Conservation (phyloP, 352 stramenopile species). For the Pythium biforme region DNA sequence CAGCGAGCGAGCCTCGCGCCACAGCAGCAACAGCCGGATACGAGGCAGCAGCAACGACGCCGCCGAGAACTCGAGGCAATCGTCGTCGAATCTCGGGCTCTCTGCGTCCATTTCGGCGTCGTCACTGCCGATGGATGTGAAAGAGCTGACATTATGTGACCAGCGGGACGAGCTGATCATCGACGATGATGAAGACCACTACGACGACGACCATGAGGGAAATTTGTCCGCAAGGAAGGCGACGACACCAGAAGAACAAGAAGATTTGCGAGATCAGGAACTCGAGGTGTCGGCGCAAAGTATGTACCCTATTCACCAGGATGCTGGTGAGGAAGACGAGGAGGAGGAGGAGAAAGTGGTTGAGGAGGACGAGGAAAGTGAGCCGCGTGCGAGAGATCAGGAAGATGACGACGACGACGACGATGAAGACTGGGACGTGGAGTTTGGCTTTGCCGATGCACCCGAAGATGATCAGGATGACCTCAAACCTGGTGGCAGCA, state of each 20-base stretch:
- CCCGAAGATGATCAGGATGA: constrained; percentile 46
- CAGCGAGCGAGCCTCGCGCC: constrained; percentile 6
- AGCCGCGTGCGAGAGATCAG: neutral
- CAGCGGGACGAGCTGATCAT: constrained; percentile 16
- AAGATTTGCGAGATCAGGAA: neutral
- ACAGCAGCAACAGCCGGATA: constrained; percentile 22
- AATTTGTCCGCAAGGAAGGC: neutral
- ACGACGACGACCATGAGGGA: constrained; percentile 3
- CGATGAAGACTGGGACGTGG: constrained; percentile 74
- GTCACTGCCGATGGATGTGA: neutral
- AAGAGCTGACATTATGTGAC: neutral
- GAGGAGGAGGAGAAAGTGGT: neutral
- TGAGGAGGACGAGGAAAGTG: neutral
- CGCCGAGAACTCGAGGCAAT: constrained; percentile 12
- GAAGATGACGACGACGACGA: constrained; percentile 30
- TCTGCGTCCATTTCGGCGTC: neutral
- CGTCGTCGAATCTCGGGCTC: constrained; percentile 22
- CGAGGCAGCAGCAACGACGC: constrained; percentile 27
- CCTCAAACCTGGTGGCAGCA: constrained; percentile 28
- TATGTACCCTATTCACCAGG: neutral
- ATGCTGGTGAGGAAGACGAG: constrained; percentile 4
- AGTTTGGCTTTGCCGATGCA: constrained; percentile 65
- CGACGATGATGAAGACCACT: constrained; percentile 22
- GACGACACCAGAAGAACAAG: neutral
- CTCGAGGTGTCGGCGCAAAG: neutral